phyloP scores from a whole-genome alignment of 768 basidiomycete species.

The Candolleomyces aberdarensis region DNA sequence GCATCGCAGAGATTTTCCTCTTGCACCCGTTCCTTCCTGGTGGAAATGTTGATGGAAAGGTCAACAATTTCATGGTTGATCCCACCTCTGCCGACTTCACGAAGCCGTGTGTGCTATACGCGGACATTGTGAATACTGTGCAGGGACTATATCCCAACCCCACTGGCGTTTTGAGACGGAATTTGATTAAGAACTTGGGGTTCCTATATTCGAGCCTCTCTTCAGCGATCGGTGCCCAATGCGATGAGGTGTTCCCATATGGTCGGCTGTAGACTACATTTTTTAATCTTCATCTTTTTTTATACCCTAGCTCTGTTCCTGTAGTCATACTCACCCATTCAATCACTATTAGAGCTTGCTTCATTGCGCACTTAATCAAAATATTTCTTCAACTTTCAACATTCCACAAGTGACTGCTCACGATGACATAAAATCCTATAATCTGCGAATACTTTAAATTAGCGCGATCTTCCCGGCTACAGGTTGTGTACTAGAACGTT shows the following conservation, averaged over 20 bases:
- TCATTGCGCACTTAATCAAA: too few relatives aligned
- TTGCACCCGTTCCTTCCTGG: constrained; percentile 14
- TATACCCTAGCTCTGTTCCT: too few relatives aligned
- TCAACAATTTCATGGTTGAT: constrained; percentile 12
- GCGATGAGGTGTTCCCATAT: constrained; percentile 12
- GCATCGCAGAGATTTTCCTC: background rate
- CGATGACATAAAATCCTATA: too few relatives aligned
- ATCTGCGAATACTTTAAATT: too few relatives aligned
- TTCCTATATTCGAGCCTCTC: background rate
- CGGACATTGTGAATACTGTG: constrained; percentile 17
- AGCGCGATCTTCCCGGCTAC: too few relatives aligned
- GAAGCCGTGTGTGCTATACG: constrained; percentile 13
- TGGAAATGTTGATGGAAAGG: constrained; percentile 10
- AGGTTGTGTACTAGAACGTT: too few relatives aligned
- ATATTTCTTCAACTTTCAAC: too few relatives aligned
- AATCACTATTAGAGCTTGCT: too few relatives aligned
- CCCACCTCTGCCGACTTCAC: constrained; percentile 7
- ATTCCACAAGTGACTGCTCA: too few relatives aligned
- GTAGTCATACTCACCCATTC: too few relatives aligned
- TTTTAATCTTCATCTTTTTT: too few relatives aligned
- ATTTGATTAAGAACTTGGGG: constrained; percentile 11
- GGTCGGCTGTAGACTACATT: background rate
- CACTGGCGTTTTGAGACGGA: constrained; percentile 8
- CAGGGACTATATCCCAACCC: constrained; percentile 16
- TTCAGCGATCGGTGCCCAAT: background rate